These are phyloP conservation scores for Imleria badia DNA, from an alignment of 768 basidiomycete species.

Conservation along the genomic window DNA sequence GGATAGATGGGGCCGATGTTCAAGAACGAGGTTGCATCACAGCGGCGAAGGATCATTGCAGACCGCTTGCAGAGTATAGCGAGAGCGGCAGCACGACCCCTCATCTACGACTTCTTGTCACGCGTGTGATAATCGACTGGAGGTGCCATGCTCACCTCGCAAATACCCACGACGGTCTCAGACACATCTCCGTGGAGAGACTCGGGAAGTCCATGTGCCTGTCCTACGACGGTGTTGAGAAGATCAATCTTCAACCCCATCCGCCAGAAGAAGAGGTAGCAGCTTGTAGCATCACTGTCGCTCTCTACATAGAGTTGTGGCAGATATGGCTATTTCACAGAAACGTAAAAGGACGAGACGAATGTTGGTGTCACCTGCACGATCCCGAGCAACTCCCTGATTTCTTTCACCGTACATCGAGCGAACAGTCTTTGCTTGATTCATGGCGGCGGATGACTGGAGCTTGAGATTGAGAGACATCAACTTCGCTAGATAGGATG, in stretches of 20 bases:
- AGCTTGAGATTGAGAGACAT: constrained; percentile 94
- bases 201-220: constrained; percentile 81
- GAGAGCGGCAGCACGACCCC: constrained; percentile 79
- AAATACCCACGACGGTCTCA: constrained; percentile 88
- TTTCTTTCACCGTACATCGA: constrained; percentile 85
- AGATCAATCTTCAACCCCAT: constrained; percentile 85
- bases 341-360: neutral
- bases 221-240: constrained; percentile 78
- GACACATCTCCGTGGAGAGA: constrained; percentile 80
- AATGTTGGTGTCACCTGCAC: constrained; percentile 56
- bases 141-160: constrained; percentile 60
- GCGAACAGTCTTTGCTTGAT: constrained; percentile 83
- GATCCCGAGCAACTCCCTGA: constrained; percentile 75
- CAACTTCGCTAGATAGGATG: constrained; percentile 68
- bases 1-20: constrained; percentile 78
- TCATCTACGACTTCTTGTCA: constrained; percentile 52
- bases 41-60: constrained; percentile 75
- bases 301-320: constrained; percentile 88
- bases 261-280: constrained; percentile 92
- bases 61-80: constrained; percentile 89
- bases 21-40: constrained; percentile 84
- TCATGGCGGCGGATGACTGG: constrained; percentile 87
- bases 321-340: constrained; percentile 68
- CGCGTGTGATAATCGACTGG: neutral
- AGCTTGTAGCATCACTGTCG: constrained; percentile 85